phyloP scores from a whole-genome alignment of 75 land plant species.

The Larix kaempferi region DNA sequence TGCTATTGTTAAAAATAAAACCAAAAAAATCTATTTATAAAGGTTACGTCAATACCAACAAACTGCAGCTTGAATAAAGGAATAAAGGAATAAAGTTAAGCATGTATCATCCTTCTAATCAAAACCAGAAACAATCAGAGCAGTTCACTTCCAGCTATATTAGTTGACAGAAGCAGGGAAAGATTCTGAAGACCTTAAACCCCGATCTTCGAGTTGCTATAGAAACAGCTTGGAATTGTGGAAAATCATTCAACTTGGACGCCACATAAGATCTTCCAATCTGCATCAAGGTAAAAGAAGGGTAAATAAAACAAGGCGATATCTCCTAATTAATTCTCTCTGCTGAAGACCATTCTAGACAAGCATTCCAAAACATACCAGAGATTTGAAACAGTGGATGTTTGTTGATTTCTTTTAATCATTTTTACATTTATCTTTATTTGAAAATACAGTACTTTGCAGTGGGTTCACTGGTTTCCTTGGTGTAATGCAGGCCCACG shows the following conservation, averaged over 20 bases:
- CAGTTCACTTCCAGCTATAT: neutral
- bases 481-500: no score
- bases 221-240: slow-evolving; percentile 36
- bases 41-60: no score
- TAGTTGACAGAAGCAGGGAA: neutral
- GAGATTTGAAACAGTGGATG: neutral
- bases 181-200: slow-evolving; percentile 22
- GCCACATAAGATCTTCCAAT: slow-evolving; percentile 33
- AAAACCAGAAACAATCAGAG: neutral
- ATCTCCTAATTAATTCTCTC: neutral
- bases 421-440: no score
- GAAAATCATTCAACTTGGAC: slow-evolving; percentile 38
- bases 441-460: no score
- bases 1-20: no score
- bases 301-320: neutral
- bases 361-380: neutral
- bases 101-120: neutral
- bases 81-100: neutral
- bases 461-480: no score
- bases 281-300: slow-evolving; percentile 5
- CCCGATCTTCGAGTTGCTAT: slow-evolving; percentile 32
- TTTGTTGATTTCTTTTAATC: neutral
- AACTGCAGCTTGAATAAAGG: neutral
- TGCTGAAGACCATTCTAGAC: neutral
- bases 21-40: no score